These are phyloP conservation scores for Ceratobasidium sp. DNA, from an alignment of 1,284 basidiomycete genomes.

Conservation along the genomic window DNA sequence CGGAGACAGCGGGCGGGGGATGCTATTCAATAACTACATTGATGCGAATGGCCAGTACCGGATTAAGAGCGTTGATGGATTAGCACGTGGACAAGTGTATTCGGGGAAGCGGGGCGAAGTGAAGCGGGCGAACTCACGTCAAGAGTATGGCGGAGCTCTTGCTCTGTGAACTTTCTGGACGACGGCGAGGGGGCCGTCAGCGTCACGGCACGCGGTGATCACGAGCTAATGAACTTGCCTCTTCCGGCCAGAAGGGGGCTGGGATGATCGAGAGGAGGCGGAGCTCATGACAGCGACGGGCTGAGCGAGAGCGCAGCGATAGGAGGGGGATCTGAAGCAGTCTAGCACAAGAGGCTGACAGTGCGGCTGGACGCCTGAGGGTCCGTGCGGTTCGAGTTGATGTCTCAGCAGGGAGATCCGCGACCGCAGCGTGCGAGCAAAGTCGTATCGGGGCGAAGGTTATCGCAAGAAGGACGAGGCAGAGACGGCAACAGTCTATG, in stretches of 20 bases:
- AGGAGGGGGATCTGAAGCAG: not conserved
- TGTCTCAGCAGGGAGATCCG: conserved; percentile 16
- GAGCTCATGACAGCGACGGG: conserved; percentile 19
- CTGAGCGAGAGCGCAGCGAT: not conserved
- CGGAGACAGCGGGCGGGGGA: conserved; percentile 43
- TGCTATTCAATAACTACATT: conserved; percentile 41
- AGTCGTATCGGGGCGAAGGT: not conserved
- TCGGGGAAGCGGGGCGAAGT: conserved; percentile 1
- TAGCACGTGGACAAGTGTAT: conserved; percentile 19
- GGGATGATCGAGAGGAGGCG: conserved; percentile 31
- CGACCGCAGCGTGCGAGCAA: conserved; percentile 21
- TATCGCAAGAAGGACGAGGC: not conserved
- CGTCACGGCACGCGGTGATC: not conserved
- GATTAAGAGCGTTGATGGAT: conserved; percentile 34
- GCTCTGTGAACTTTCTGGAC: conserved; percentile 31
- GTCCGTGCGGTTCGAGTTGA: conserved; percentile 24
- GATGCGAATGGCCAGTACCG: conserved; percentile 6
- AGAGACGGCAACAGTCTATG: not conserved
- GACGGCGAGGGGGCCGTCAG: not conserved
- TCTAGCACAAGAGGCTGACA: not conserved
- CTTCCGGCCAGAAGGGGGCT: conserved; percentile 41
- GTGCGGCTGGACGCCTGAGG: not conserved
- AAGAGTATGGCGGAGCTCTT: conserved; percentile 32
- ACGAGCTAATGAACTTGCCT: conserved; percentile 34
- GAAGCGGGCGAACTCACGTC: conserved; percentile 14